Evolutionary conservation across 208 protist species (phyloP), one percentile per base, ranked within the genome.

Genomic region (Naegleria lovaniensis): DNA sequence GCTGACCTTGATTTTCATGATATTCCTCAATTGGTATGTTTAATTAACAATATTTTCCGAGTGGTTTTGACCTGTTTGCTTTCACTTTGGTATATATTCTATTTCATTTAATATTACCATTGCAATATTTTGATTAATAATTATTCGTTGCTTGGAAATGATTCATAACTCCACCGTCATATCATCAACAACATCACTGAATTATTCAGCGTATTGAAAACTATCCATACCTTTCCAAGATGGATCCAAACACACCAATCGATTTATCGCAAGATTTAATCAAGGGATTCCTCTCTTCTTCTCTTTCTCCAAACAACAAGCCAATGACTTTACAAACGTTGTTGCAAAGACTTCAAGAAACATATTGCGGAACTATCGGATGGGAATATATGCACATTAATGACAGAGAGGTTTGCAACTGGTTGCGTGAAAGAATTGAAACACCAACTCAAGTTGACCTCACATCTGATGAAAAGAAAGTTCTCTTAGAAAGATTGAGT

Each of bases 301-400:
- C 91, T 92, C 38, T 95, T 93, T 38, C 92, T 92, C 3, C 94
- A 93, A 2, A 96, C 96, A 94, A 96, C 94, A 79, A 96, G 97
- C 55, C 89, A 94, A 51, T 90, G 95, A 93, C 93, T 22, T 52
- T 90, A 25, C 9, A 48, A 90, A 48, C n/a, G 16, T 55, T 98
- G 19, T 94, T 97, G 91, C 89, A 92, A 40, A 88, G 95, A 85
- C 94, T 98, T 58, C 95, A 95, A 91, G 90, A 92, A 43, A 94
- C 94, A 43, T 99, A 98, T 93, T 97, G 95, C 92, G 94, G 95
- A 25, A 95, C 92, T 55, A 95, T 98, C 85, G 97, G 97, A 76
- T 97, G 95, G 87, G 97, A 99, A 95, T 96, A 98, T 88, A 96
- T 98, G 92, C 98, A 99, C 92, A 97, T 99, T 93, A 91, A 93